Evolutionary conservation across 371 early-diverging fungal species (phyloP).

Genomic region (Blakeslea trispora): DNA sequence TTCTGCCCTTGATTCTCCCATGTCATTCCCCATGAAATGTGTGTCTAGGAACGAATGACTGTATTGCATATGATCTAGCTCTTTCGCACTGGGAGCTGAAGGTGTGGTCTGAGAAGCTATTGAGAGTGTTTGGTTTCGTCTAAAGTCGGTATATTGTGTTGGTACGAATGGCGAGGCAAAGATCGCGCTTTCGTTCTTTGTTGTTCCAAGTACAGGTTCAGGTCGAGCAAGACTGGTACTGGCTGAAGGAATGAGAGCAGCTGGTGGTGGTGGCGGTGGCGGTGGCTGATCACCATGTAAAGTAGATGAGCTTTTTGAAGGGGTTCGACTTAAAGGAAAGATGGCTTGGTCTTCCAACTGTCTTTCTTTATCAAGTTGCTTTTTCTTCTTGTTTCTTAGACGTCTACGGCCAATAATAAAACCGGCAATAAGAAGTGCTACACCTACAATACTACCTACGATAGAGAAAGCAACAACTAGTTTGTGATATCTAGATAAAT

Average conservation of each 20-base stretch:
- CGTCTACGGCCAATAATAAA: conserved; percentile 10
- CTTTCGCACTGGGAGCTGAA: conserved; percentile 35
- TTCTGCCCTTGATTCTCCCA: background rate
- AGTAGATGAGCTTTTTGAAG: background rate
- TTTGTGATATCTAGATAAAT: conserved; percentile 4
- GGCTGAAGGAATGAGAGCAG: background rate
- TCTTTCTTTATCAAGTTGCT: conserved; percentile 1
- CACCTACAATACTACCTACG: conserved; percentile 17
- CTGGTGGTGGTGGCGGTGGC: conserved; percentile 3
- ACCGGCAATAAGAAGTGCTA: conserved; percentile 5
- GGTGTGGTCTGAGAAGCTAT: conserved; percentile 33
- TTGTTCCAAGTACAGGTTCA: background rate
- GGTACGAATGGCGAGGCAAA: no score
- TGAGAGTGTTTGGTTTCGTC: conserved; percentile 18
- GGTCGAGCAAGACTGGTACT: conserved; percentile 1
- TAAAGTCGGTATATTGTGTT: conserved; percentile 1
- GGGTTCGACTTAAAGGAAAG: background rate
- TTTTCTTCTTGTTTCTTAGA: conserved; percentile 11
- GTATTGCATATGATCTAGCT: conserved; percentile 13
- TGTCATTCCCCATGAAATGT: background rate
- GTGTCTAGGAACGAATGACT: conserved; percentile 13
- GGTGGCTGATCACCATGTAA: background rate
- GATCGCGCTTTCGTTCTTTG: no score
- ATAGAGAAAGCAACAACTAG: conserved; percentile 16
- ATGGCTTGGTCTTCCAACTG: conserved; percentile 3